These are phyloP conservation scores for Trametes meyenii DNA, from an alignment of 768 basidiomycete genomes.

Conservation along the genomic window DNA sequence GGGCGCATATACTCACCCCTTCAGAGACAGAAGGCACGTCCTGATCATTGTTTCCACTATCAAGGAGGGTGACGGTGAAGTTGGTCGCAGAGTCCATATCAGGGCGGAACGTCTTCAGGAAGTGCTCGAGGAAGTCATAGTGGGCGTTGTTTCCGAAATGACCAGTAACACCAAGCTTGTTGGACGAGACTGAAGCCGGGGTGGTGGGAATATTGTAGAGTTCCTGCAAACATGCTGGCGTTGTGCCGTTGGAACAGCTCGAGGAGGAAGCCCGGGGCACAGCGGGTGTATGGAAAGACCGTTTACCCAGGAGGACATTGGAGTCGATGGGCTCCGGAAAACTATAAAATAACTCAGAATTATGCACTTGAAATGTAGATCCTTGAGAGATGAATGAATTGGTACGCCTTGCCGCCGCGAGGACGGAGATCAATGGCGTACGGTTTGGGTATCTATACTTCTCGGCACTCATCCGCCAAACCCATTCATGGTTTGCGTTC, in stretches of 20 bases:
- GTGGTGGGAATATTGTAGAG: conserved; percentile 34
- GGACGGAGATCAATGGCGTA: too few relatives aligned
- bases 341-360: neutral
- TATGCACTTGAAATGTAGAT: neutral
- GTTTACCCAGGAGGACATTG: conserved; percentile 30
- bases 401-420: neutral
- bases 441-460: too few relatives aligned
- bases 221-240: conserved; percentile 32
- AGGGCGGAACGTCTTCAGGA: conserved; percentile 38
- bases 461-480: too few relatives aligned
- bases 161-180: conserved; percentile 35
- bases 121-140: conserved; percentile 28
- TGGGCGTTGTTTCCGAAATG: conserved; percentile 36
- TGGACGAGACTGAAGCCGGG: conserved; percentile 21
- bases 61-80: conserved; percentile 37
- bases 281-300: conserved; percentile 5
- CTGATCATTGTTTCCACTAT: conserved; percentile 58
- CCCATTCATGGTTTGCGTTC: too few relatives aligned
- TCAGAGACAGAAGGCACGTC: conserved; percentile 53
- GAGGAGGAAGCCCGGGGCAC: conserved; percentile 9
- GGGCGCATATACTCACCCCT: conserved; percentile 46
- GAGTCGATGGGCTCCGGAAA: conserved; percentile 6
- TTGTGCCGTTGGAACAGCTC: conserved; percentile 31
- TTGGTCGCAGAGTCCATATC: conserved; percentile 25
- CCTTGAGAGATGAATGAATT: neutral